A percentile compares a stretch with the other conserved stretches of the same genome.
These are phyloP conservation scores for Candida xiaguanensis DNA, from an alignment of 805 yeast species.

Conservation along the genomic window DNA sequence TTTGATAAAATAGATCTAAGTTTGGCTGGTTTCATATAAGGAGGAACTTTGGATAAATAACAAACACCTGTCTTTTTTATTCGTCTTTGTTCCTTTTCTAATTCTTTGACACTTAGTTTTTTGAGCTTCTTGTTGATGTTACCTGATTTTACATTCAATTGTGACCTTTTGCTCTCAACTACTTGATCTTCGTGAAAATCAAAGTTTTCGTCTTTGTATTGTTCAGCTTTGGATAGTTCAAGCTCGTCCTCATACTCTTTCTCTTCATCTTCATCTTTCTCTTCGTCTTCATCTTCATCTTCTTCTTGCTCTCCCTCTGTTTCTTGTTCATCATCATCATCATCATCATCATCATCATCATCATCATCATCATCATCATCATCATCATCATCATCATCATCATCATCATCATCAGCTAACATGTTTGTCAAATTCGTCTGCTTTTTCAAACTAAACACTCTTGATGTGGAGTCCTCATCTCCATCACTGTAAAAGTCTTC, in stretches of 20 bases:
- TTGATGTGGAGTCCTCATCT: slow-evolving; percentile 12
- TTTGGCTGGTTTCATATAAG: slow-evolving; percentile 94
- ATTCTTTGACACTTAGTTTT: slow-evolving; percentile 51
- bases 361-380: slow-evolving; percentile 13
- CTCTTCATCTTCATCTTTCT: slow-evolving; percentile 10
- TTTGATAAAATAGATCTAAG: slow-evolving; percentile 73
- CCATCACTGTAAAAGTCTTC: slow-evolving; percentile 11
- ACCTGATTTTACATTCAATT: slow-evolving; percentile 9
- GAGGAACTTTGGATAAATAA: slow-evolving; percentile 88
- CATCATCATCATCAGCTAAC: slow-evolving; percentile 10
- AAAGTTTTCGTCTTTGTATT: too few species aligned
- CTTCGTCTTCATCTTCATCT: slow-evolving; percentile 14
- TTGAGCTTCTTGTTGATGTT: slow-evolving; percentile 40
- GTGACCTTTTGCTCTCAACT: too few species aligned
- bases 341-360: slow-evolving; percentile 11
- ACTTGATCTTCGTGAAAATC: too few species aligned
- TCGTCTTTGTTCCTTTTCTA: slow-evolving; percentile 52
- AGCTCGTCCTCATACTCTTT: too few species aligned
- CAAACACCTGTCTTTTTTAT: slow-evolving; percentile 82
- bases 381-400: slow-evolving; percentile 13
- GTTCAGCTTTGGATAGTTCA: too few species aligned
- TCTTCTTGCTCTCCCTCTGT: slow-evolving; percentile 15
- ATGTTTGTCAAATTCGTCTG: background rate
- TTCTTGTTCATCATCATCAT: slow-evolving; percentile 12
- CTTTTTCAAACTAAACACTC: slow-evolving; percentile 7